Percentiles rank a stretch among this genome's conserved stretches.
phyloP scores from a whole-genome alignment of 169 alveolate genomes.

The Plasmodium sp. region DNA sequence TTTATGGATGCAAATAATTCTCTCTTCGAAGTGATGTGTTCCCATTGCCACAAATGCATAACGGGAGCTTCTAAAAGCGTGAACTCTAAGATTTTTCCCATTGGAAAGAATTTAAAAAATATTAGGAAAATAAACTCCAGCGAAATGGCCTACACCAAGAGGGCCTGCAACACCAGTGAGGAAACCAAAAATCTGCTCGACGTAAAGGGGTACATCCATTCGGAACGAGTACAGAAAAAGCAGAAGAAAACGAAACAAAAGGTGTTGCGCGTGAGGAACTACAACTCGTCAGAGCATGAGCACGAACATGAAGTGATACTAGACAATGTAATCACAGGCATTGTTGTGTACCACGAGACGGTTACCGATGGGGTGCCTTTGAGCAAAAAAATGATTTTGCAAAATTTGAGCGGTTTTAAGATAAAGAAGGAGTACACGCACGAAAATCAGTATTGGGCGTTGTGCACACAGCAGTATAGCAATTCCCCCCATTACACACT shows the following conservation, averaged over 20 bases:
- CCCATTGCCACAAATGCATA: slow-evolving; percentile 68
- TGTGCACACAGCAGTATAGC: slow-evolving; percentile 45
- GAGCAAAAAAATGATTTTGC: slow-evolving; percentile 22
- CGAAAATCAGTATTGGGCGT: slow-evolving; percentile 49
- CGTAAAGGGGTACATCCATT: slow-evolving; percentile 72
- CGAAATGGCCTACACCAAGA: slow-evolving; percentile 2
- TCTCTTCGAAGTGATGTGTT: slow-evolving; percentile 16
- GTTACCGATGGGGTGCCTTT: slow-evolving; percentile 1
- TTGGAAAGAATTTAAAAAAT: slow-evolving; percentile 1
- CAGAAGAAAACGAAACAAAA: slow-evolving; percentile 26
- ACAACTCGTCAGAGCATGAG: slow-evolving; percentile 39
- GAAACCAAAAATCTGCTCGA: not conserved
- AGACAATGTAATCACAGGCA: slow-evolving; percentile 58
- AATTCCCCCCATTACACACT: slow-evolving; percentile 40
- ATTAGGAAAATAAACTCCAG: slow-evolving; percentile 1
- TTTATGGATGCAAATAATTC: slow-evolving; percentile 52
- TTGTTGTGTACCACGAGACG: slow-evolving; percentile 38
- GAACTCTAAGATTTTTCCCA: slow-evolving; percentile 30
- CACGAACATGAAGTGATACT: slow-evolving; percentile 38
- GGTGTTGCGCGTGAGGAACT: slow-evolving; percentile 7
- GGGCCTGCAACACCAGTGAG: not conserved
- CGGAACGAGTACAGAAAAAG: slow-evolving; percentile 67
- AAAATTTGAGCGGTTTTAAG: slow-evolving; percentile 61
- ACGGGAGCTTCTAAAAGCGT: not conserved
- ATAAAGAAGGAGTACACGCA: slow-evolving; percentile 36